Evolutionary conservation across 768 basidiomycete genomes (phyloP), one percentile per base, ranked within the genome.

Genomic region (Calocybe cyanea): DNA sequence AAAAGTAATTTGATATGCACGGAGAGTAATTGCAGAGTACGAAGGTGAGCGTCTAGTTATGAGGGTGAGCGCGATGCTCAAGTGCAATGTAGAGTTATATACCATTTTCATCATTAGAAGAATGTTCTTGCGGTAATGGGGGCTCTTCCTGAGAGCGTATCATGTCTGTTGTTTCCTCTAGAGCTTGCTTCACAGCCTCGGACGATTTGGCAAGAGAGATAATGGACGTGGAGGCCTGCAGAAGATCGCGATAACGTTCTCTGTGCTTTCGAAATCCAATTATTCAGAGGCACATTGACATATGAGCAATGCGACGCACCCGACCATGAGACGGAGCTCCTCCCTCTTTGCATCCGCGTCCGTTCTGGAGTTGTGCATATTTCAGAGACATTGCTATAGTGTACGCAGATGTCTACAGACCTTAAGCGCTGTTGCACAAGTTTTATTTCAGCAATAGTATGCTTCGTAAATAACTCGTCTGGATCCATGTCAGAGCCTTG

Each of bases 1-100:
- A 96, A 67, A 14, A 96, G 74, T n/a, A 96, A 67, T 62, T 94
- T 95, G 57, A 96, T 74, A 58, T 95, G 91, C 0, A 91, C 90
- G 20, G 92, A 86, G 14, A 93, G 75, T 7, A 81, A 65, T 54
- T 91, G 90, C 33, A 92, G 57, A 10, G 77, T 70, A 46, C 77
- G 77, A 20, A 92, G 60, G 55, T 88, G 83, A 20, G 74, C 64
- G 57, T 91, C 89, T 87, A 56, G 24, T 19, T 41, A 41, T 34
- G 40, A 30, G 18, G 23, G 24, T 24, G 31, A 17, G 37, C 45
- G 37, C 51, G 42, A 38, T 32, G 7, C 38, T 14, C n/a, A n/a
- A 17, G 6, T 41, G 41, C 23, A 49, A 38, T 13, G 17, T 3
- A 17, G 24, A 48, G 25, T 24, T 34, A 32, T 70, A 28, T 43